phyloP scores from a whole-genome alignment of 148 eudicot genomes.

The Chenopodium berlandieri region DNA sequence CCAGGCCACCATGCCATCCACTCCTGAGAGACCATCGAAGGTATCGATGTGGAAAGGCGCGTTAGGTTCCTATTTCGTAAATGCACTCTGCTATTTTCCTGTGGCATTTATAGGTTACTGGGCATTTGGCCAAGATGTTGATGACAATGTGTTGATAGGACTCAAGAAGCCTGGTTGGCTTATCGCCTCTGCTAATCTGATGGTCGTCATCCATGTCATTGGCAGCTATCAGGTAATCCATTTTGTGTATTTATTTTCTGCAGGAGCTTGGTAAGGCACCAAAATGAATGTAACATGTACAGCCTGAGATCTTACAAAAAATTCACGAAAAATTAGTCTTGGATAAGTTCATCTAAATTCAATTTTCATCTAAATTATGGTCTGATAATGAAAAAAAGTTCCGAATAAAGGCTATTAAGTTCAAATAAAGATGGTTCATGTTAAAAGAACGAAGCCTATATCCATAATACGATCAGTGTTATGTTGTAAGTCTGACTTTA shows the following conservation, averaged over 20 bases:
- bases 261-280: neutral
- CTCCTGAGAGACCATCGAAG: constrained; percentile 75
- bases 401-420: too few relatives aligned
- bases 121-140: constrained; percentile 85
- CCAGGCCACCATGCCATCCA: constrained; percentile 90
- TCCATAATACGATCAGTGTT: neutral
- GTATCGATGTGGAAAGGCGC: constrained; percentile 90
- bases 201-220: constrained; percentile 91
- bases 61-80: constrained; percentile 63
- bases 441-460: neutral
- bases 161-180: constrained; percentile 80
- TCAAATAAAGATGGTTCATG: too few relatives aligned
- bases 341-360: too few relatives aligned
- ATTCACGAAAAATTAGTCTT: too few relatives aligned
- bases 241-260: neutral
- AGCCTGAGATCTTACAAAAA: too few relatives aligned
- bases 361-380: too few relatives aligned
- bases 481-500: neutral
- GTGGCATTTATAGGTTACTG: constrained; percentile 85
- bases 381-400: too few relatives aligned
- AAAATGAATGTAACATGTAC: neutral
- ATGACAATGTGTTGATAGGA: constrained; percentile 76
- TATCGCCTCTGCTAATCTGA: constrained; percentile 88
- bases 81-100: constrained; percentile 84
- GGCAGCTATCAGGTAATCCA: constrained; percentile 80